Evolutionary conservation across 2,329 filamentous ascomycete genomes (phyloP), one percentile per base, ranked within the genome.

Genomic region (Trichophyton verrucosum): DNA sequence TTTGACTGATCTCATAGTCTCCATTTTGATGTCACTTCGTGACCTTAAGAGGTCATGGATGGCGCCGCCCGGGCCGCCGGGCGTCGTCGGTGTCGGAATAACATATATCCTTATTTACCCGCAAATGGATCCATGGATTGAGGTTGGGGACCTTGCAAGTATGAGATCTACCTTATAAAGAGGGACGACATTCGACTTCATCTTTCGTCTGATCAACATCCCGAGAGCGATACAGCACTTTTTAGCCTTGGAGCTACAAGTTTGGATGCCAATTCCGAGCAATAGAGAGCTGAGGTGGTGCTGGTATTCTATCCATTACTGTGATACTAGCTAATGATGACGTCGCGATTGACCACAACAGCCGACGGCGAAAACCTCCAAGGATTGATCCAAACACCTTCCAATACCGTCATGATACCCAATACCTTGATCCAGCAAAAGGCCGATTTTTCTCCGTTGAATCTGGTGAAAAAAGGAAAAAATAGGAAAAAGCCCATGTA

Each of bases 401-500:
- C 51, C 24, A 55, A 36, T 55, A 55, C 27, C 27, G 17, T 55
- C 27, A 55, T 27, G 9, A 33, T 36, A 33, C n/a, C 49, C 51
- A 27, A 33, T 55, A 58, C 42, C 38, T 27, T 58, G 56, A 44
- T 44, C 56, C 56, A 44, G 56, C 17, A 58, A 42, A 38, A 38
- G 36, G 20, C 40, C 40, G 24, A 42, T 24, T 46, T 58, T 58
- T 38, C 55, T 7, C 33, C 33, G 24, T 55, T 55, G 24, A 55
- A 55, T 36, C 8, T 38, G 33, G 27, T 27, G 15, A 55, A 36
- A 30, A 38, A 55, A 9, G 15, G 38, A 36, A 30, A 38, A 55
- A 9, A 17, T 53, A 55, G 27, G 17, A 55, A 57, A 40, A 58
- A 44, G 17, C 8, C 9, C 46, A 55, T 36, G 13, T 56, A 27